A percentile compares a stretch with the other conserved stretches of the same genome.
These are phyloP conservation scores for Geum urbanum DNA, from an alignment of 306 rosid species.

Conservation along the genomic window DNA sequence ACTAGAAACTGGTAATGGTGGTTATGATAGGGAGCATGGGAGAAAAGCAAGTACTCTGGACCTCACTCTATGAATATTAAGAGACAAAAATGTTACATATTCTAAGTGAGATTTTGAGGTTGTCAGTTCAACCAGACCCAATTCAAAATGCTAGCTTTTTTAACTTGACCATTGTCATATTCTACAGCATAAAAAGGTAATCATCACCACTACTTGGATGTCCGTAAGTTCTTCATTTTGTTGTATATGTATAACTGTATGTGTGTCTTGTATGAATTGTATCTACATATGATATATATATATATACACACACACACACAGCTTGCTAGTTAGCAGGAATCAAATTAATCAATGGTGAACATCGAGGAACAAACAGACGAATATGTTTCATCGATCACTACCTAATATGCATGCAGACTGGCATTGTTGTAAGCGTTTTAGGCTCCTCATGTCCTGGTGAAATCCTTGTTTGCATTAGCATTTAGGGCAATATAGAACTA, in stretches of 20 bases:
- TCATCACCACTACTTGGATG: slow-evolving; percentile 3
- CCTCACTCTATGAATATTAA: slow-evolving; percentile 41
- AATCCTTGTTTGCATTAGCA: slow-evolving; percentile 10
- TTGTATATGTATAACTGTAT: slow-evolving; percentile 8
- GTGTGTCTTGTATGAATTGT: slow-evolving; percentile 15
- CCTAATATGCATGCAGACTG: slow-evolving; percentile 21
- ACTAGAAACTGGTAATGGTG: neutral
- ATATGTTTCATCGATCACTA: slow-evolving; percentile 7
- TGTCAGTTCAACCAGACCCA: neutral
- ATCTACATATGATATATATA: slow-evolving; percentile 12
- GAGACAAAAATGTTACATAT: slow-evolving; percentile 22
- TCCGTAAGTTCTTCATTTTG: slow-evolving; percentile 2
- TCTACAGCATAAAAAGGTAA: slow-evolving; percentile 25
- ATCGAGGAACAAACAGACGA: slow-evolving; percentile 11
- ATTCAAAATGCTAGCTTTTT: slow-evolving; percentile 8
- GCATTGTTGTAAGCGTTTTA: slow-evolving; percentile 19
- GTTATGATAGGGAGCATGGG: slow-evolving; percentile 11
- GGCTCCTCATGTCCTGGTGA: neutral
- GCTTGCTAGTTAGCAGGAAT: neutral
- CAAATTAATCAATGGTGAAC: neutral
- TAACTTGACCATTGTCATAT: slow-evolving; percentile 23
- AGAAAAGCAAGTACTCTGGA: slow-evolving; percentile 37
- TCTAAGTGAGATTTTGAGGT: slow-evolving; percentile 43
- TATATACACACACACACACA: too few species aligned
- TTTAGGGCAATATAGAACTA: neutral